Evolutionary conservation across 225 moss, liverwort and hornwort species (phyloP).

Genomic region (Climacium dendroides): DNA sequence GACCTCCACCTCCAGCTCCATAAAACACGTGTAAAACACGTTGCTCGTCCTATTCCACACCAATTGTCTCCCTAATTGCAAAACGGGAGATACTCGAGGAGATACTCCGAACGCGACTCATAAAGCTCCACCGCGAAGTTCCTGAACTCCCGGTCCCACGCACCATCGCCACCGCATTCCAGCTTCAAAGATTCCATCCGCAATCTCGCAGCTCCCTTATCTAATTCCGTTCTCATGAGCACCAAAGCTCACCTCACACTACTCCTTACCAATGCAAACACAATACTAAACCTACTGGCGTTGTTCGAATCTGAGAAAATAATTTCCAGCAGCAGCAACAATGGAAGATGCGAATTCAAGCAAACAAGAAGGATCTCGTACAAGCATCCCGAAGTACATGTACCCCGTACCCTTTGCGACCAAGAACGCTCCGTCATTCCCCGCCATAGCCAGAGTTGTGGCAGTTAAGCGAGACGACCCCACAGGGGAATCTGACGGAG

Average conservation of each 20-base stretch:
- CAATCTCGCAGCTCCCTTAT: neutral
- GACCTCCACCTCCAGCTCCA: neutral
- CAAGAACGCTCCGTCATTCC: slow-evolving; percentile 4
- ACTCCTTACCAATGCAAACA: neutral
- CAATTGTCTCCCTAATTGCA: neutral
- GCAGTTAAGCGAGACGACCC: slow-evolving; percentile 30
- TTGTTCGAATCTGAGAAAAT: neutral
- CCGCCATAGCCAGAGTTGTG: slow-evolving; percentile 24
- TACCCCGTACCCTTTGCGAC: neutral
- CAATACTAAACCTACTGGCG: neutral
- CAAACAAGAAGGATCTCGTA: neutral
- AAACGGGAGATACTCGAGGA: neutral
- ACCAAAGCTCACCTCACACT: neutral
- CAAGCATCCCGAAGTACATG: neutral
- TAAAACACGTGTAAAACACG: neutral
- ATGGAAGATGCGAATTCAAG: neutral
- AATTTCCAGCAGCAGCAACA: neutral
- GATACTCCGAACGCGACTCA: neutral
- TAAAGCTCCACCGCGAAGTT: neutral
- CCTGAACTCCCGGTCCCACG: neutral
- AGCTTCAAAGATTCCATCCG: neutral
- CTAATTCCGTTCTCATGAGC: neutral
- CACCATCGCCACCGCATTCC: neutral
- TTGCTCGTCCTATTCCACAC: neutral
- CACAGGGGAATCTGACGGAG: neutral